Evolutionary conservation across 768 basidiomycete species (phyloP).

Genomic region (Chalciporus pseudorubinellus): DNA sequence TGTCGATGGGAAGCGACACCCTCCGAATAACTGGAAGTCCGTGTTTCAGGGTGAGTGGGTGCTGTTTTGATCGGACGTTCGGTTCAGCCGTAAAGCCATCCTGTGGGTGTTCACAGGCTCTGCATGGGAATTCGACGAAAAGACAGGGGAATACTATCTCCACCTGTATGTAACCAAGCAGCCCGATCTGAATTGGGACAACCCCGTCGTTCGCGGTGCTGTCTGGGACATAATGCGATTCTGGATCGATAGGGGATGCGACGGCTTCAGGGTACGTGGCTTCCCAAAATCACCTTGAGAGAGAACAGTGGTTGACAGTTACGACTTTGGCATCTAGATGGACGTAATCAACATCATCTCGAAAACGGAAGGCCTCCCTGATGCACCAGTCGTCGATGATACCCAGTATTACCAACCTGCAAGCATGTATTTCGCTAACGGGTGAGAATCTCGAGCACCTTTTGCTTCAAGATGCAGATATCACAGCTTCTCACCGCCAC

Average conservation of each 20-base stretch:
- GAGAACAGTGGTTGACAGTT: neutral
- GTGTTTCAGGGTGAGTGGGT: constrained; percentile 52
- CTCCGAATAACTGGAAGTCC: constrained; percentile 76
- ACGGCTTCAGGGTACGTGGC: constrained; percentile 65
- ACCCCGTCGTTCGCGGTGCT: constrained; percentile 54
- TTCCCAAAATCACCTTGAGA: neutral
- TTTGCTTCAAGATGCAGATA: neutral
- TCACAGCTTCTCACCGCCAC: neutral
- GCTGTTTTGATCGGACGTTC: neutral
- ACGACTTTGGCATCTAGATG: constrained; percentile 41
- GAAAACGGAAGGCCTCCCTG: constrained; percentile 60
- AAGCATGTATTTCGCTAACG: constrained; percentile 54
- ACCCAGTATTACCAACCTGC: constrained; percentile 53
- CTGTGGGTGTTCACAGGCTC: constrained; percentile 41
- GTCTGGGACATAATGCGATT: constrained; percentile 67
- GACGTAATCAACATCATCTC: constrained; percentile 71
- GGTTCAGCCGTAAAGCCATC: neutral
- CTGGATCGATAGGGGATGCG: constrained; percentile 73
- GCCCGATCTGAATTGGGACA: constrained; percentile 80
- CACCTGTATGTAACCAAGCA: constrained; percentile 66
- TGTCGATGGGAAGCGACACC: constrained; percentile 48
- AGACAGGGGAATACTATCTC: constrained; percentile 68
- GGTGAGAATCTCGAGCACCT: constrained; percentile 37
- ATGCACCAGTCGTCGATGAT: constrained; percentile 57
- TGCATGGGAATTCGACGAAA: constrained; percentile 68